Evolutionary conservation across 2,329 filamentous ascomycete species (phyloP).

Genomic region (Fusarium oxysporum): DNA sequence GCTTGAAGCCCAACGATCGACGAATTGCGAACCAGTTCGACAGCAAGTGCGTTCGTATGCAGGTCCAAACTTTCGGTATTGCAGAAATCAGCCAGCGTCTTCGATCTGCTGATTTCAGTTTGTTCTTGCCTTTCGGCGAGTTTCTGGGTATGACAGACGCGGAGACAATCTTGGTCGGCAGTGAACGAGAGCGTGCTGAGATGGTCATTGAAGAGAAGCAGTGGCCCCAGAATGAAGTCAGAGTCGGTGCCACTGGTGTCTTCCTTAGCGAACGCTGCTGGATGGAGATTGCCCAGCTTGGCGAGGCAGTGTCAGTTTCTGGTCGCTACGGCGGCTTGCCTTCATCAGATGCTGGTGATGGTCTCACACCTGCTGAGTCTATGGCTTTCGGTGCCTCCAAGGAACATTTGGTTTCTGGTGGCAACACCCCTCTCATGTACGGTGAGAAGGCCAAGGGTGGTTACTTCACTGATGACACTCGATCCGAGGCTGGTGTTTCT

Average conservation of each 20-base stretch:
- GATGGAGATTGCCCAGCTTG: constrained; percentile 86
- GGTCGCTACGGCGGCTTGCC: constrained; percentile 49
- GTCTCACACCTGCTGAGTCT: constrained; percentile 67
- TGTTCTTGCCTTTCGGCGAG: constrained; percentile 95
- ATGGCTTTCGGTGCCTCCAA: constrained; percentile 72
- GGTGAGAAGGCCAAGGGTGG: constrained; percentile 81
- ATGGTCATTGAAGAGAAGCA: constrained; percentile 90
- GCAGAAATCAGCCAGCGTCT: constrained; percentile 96
- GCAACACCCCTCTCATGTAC: constrained; percentile 69
- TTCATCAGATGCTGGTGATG: constrained; percentile 71
- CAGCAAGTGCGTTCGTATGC: constrained; percentile 95
- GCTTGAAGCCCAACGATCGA: constrained; percentile 95
- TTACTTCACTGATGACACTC: constrained; percentile 90
- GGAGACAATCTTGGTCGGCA: constrained; percentile 88
- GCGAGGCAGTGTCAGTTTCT: constrained; percentile 68
- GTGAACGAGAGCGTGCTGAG: constrained; percentile 91
- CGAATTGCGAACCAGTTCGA: constrained; percentile 99
- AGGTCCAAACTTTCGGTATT: constrained; percentile 95
- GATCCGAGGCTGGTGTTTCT: constrained; percentile 93
- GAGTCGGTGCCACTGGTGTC: constrained; percentile 90
- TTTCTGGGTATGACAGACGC: constrained; percentile 90
- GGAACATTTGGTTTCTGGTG: constrained; percentile 66
- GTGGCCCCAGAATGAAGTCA: constrained; percentile 92
- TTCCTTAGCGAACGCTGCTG: constrained; percentile 97
- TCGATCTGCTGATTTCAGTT: constrained; percentile 91